A percentile compares a stretch with the other conserved stretches of the same genome.
These are phyloP conservation scores for Streptanthus diversifolius DNA, from an alignment of 345 rosid genomes.

Conservation along the genomic window DNA sequence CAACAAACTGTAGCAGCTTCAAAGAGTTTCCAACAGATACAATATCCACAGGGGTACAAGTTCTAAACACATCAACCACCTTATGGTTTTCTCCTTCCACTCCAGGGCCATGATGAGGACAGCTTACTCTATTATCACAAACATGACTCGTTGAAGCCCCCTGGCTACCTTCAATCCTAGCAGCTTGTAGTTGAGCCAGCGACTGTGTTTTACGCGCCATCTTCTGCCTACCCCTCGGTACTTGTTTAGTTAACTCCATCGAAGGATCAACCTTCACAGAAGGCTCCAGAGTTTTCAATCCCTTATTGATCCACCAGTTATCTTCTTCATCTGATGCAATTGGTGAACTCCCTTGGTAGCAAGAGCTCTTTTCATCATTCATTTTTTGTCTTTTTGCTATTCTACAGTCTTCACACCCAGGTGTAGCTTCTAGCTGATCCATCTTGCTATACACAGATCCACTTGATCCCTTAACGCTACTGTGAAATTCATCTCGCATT, in stretches of 20 bases:
- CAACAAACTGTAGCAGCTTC: constrained; percentile 66
- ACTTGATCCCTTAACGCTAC: constrained; percentile 58
- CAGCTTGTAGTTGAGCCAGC: constrained; percentile 87
- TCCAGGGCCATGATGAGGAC: constrained; percentile 75
- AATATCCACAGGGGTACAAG: constrained; percentile 48
- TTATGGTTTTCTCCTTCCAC: constrained; percentile 60
- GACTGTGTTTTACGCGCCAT: constrained; percentile 79
- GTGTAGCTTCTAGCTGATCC: constrained; percentile 51
- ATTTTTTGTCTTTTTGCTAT: constrained; percentile 59
- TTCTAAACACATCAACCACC: constrained; percentile 52
- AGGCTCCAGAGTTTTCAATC: constrained; percentile 50
- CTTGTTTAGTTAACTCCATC: constrained; percentile 65
- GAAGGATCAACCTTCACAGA: constrained; percentile 62
- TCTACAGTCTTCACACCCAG: constrained; percentile 95
- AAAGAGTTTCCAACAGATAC: constrained; percentile 69
- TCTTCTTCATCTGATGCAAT: constrained; percentile 80
- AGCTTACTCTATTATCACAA: constrained; percentile 69
- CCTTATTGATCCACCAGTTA: constrained; percentile 91
- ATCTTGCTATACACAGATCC: constrained; percentile 47
- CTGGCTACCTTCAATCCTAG: constrained; percentile 95
- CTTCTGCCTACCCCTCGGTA: constrained; percentile 80
- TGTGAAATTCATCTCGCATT: constrained; percentile 59
- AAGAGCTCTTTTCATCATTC: constrained; percentile 65
- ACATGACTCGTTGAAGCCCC: constrained; percentile 96
- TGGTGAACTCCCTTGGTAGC: constrained; percentile 60